Evolutionary conservation across 257 asterid genomes (phyloP).

Genomic region (Lycium ferocissimum): DNA sequence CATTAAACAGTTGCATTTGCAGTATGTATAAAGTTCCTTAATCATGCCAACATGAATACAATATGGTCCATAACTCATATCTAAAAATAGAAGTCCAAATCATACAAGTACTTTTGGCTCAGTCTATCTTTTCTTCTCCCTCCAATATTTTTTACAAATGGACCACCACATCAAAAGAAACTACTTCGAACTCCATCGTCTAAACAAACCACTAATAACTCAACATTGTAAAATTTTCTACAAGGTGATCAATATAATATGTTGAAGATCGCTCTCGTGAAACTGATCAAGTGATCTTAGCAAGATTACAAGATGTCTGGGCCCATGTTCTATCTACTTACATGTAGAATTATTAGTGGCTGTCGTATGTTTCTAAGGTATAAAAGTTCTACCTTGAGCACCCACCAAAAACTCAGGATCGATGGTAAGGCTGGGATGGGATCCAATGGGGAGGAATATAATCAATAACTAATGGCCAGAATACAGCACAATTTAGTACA

Average conservation of each 20-base stretch:
- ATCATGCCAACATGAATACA: neutral
- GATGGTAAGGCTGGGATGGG: no score
- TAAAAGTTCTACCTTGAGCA: no score
- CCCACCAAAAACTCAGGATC: no score
- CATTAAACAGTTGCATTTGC: neutral
- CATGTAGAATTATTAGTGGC: no score
- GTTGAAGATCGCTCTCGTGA: neutral
- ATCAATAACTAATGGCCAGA: no score
- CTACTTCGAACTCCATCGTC: neutral
- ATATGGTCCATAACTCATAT: neutral
- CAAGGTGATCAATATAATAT: neutral
- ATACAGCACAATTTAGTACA: no score
- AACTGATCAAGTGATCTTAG: neutral
- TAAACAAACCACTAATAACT: neutral
- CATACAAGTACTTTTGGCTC: neutral
- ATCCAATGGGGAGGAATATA: no score
- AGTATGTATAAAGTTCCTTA: neutral
- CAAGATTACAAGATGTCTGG: neutral
- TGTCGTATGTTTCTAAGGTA: no score
- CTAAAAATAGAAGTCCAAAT: neutral
- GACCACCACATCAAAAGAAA: neutral
- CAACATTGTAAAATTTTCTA: neutral
- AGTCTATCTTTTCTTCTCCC: neutral
- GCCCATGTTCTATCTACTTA: no score
- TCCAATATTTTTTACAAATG: neutral